These are phyloP conservation scores for Sporisorium scitamineum DNA, from an alignment of 1,284 basidiomycete species.

Conservation along the genomic window DNA sequence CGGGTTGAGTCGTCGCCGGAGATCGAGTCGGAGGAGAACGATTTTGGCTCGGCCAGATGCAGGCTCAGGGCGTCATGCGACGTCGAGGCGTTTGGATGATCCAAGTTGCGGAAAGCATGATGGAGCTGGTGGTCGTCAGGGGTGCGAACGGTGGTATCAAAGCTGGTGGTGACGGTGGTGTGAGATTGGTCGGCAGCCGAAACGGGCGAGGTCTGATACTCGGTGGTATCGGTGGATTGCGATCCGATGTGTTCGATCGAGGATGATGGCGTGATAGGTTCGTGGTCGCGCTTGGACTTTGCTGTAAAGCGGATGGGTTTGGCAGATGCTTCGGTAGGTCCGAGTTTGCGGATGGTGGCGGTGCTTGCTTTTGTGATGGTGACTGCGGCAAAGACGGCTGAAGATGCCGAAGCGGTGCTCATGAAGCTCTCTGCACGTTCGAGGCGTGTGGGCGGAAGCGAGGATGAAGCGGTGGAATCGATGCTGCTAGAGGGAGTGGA, in stretches of 20 bases:
- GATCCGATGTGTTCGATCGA: constrained; percentile 23
- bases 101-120: constrained; percentile 1
- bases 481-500: constrained; percentile 27
- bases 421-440: constrained; percentile 43
- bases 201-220: constrained; percentile 18
- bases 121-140: constrained; percentile 4
- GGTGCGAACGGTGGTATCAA: constrained; percentile 17
- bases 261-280: constrained; percentile 28
- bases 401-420: constrained; percentile 28
- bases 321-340: constrained; percentile 20
- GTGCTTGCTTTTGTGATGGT: constrained; percentile 47
- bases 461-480: constrained; percentile 20
- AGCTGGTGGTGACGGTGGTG: constrained; percentile 27
- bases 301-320: constrained; percentile 28
- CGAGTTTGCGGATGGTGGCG: constrained; percentile 40
- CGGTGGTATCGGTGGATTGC: constrained; percentile 17
- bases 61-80: not conserved
- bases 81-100: not conserved
- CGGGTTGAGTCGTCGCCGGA: constrained; percentile 14
- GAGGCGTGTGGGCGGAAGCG: constrained; percentile 7
- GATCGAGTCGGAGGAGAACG: constrained; percentile 33
- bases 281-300: constrained; percentile 20
- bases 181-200: constrained; percentile 15
- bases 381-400: constrained; percentile 22
- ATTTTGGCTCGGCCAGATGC: constrained; percentile 17